Conservation (phyloP, 2,329 filamentous ascomycete genomes). For the Fusarium liriodendri region DNA sequence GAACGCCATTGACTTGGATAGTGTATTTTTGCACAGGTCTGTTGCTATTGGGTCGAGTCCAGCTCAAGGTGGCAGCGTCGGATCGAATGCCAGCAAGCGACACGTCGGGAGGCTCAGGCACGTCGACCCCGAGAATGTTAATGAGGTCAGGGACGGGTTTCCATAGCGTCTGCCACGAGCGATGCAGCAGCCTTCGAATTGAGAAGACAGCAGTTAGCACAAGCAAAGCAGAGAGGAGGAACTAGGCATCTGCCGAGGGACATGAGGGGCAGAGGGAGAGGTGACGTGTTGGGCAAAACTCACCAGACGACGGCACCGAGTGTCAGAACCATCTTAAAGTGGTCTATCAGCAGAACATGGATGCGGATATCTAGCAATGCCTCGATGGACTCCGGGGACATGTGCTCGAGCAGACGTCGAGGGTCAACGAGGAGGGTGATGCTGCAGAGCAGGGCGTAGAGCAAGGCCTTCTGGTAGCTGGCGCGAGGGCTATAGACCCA, state of each 20-base stretch:
- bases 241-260: background rate
- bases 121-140: slow-evolving; percentile 90
- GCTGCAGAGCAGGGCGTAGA: slow-evolving; percentile 48
- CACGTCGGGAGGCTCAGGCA: slow-evolving; percentile 88
- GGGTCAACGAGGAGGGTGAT: slow-evolving; percentile 49
- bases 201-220: slow-evolving; percentile 25
- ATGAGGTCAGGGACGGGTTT: slow-evolving; percentile 94
- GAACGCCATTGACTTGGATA: slow-evolving; percentile 93
- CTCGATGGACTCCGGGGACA: slow-evolving; percentile 45
- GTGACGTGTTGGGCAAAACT: slow-evolving; percentile 39
- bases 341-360: slow-evolving; percentile 59
- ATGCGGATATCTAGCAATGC: slow-evolving; percentile 56
- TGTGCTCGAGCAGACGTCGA: slow-evolving; percentile 45
- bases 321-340: slow-evolving; percentile 67
- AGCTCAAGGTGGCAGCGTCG: slow-evolving; percentile 89
- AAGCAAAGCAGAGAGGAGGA: background rate
- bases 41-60: slow-evolving; percentile 78
- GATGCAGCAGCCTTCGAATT: slow-evolving; percentile 77
- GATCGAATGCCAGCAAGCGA: slow-evolving; percentile 90
- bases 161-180: slow-evolving; percentile 88
- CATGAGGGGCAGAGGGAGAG: slow-evolving; percentile 3
- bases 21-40: slow-evolving; percentile 85
- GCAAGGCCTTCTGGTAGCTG: slow-evolving; percentile 46
- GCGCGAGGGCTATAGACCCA: slow-evolving; percentile 50
- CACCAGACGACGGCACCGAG: slow-evolving; percentile 66